Evolutionary conservation across 116 monocot species (phyloP).

Genomic region (Trichopus zeylanicus): DNA sequence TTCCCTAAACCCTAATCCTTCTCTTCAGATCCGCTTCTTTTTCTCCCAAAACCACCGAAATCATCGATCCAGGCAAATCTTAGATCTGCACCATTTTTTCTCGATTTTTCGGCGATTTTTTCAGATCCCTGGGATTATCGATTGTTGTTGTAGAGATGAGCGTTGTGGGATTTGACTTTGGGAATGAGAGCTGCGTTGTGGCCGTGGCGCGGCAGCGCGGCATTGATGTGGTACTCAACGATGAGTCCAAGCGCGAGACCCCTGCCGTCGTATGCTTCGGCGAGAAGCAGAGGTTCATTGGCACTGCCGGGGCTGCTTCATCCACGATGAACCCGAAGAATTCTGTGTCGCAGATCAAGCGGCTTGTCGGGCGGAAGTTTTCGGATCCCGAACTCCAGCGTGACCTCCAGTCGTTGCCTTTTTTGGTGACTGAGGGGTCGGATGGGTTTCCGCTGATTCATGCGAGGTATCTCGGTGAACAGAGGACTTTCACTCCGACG

Average conservation of each 20-base stretch:
- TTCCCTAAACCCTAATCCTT: background rate
- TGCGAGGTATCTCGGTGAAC: constrained; percentile 50
- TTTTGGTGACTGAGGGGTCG: constrained; percentile 43
- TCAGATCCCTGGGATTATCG: background rate
- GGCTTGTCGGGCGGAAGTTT: constrained; percentile 60
- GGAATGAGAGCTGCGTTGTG: constrained; percentile 73
- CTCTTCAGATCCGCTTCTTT: background rate
- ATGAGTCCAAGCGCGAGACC: constrained; percentile 87
- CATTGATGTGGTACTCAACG: constrained; percentile 77
- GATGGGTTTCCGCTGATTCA: constrained; percentile 73
- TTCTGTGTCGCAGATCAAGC: constrained; percentile 69
- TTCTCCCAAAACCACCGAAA: background rate
- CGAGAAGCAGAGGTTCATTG: constrained; percentile 81
- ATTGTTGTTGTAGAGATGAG: constrained; percentile 30
- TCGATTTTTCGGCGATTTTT: background rate
- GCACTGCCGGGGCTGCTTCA: constrained; percentile 66
- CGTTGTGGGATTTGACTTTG: constrained; percentile 82
- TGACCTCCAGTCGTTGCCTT: constrained; percentile 47
- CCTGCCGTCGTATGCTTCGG: constrained; percentile 75
- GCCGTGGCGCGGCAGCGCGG: constrained; percentile 79
- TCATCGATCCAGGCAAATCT: background rate
- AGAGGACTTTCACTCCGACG: constrained; percentile 58
- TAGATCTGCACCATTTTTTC: background rate
- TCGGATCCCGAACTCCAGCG: constrained; percentile 65
- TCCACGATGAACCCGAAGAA: constrained; percentile 71